Evolutionary conservation across 257 asterid genomes (phyloP), one percentile per base, ranked within the genome.

Genomic region (Gynochthodes officinalis): DNA sequence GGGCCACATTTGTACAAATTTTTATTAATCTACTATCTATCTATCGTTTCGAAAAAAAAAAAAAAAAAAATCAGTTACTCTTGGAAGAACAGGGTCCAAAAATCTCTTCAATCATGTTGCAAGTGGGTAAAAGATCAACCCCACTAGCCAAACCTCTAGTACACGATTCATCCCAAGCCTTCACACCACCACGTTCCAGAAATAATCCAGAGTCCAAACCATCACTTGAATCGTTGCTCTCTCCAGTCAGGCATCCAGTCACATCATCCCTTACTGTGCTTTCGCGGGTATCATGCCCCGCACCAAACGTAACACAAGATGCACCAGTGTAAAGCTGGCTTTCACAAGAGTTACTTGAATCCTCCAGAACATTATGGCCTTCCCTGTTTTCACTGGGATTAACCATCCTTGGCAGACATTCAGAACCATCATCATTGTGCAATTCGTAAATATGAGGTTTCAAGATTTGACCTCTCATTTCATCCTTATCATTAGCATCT

Each of bases 51-150:
- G n/a, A n/a, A n/a, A n/a, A n/a, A n/a, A n/a, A n/a, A n/a, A n/a
- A n/a, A n/a, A n/a, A n/a, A n/a, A n/a, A n/a, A n/a, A n/a, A n/a
- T 78, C 62, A 67, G 62, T 75, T 40, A 27, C 48, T 74, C 68
- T 74, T 75, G 57, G 82, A 72, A 49, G 78, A 30, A 43, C 52
- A 71, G 32, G 85, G 76, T 57, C 85, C 85, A 28, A 82, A 78
- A 12, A 82, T 72, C 75, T 82, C 83, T 27, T 82, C 85, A 57
- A 82, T 78, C 78, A 82, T 78, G 80, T 75, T 75, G 77, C 78
- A 71, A 12, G 85, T 82, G 9, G 83, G 82, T 59, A 78, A 54
- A 9, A 82, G 64, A 74, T 78, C 85, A 10, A 68, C 72, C 2
- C 64, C 43, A n/a, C 60, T 78, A 14, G 52, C 10, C 14, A 53